Base-by-base conservation (phyloP, 163 green algal species). In the Trebouxiophyceae sp. region DNA sequence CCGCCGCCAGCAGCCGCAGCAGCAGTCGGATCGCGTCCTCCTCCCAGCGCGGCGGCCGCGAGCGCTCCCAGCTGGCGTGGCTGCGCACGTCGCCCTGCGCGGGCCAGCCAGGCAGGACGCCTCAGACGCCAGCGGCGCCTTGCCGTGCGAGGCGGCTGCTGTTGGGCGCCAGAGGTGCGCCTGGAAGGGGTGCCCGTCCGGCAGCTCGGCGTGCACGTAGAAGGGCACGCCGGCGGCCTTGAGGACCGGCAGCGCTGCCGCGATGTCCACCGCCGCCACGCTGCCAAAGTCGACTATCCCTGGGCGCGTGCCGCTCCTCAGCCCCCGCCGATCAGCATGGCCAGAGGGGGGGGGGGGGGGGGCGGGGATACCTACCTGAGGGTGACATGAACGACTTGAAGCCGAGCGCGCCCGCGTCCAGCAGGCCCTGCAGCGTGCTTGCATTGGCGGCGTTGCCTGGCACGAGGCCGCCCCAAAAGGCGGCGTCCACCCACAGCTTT, bases 301-400 rank as follows among this genome's bases (percentile, higher is more conserved):
- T 76, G 70, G 6, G 47, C 20, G 47, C 19, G 19, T 12, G 47
- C 47, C 23, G 47, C 47, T 30, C 20, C 47, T 24, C 47, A 24
- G 39, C 39, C 8, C 8, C 8, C 39, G 26, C 7, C 4, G 33
- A 60, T 26, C 54, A 60, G 22, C 54, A 60, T 22, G 24, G n/a
- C 39, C 39, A 50, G 39, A 50, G 39, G n/a, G 28, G 23, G 55
- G n/a, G 27, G 5, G 6, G 19, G 23, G 34, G 12, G 39, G 39
- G 39, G 39, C 39, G 39, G 19, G 39, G 39, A 50, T 16, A 50
- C 54, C 6, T 7, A 60, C 70, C 70, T 39, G 82, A 90, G 29
- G 88, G 85, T 29, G 77, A 87, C 82, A 98, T 87, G 79, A 98
- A 98, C 32, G 77, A 74, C 74, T 98, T 98, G 81, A 98, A 93